phyloP scores from a whole-genome alignment of 768 basidiomycete genomes.

The Pholiota molesta region DNA sequence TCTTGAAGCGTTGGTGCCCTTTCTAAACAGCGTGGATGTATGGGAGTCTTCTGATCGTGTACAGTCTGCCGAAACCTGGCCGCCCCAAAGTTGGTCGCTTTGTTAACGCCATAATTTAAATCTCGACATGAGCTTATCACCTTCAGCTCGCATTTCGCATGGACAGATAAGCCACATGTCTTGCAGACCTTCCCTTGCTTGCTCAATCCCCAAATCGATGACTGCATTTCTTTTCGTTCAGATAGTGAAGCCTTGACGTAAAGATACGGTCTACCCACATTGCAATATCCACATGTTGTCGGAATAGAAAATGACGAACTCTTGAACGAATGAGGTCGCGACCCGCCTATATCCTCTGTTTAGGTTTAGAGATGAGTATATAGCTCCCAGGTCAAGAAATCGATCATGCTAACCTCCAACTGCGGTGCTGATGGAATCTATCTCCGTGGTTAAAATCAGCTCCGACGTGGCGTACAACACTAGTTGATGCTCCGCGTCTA shows the following conservation, averaged over 20 bases:
- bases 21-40: conserved; percentile 27
- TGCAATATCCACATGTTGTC: conserved; percentile 80
- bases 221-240: conserved; percentile 39
- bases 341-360: conserved; percentile 73
- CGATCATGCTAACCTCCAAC: conserved; percentile 57
- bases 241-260: conserved; percentile 1
- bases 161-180: conserved; percentile 76
- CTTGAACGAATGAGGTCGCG: conserved; percentile 79
- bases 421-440: conserved; percentile 58
- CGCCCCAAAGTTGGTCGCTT: conserved; percentile 4
- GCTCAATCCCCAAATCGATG: conserved; percentile 85
- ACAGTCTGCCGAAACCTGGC: conserved; percentile 78
- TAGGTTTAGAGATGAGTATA: conserved; percentile 12
- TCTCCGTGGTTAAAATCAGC: conserved; percentile 63
- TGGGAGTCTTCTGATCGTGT: conserved; percentile 33
- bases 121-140: conserved; percentile 34
- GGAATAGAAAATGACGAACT: conserved; percentile 86
- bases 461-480: conserved; percentile 57
- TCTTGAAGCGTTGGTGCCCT: conserved; percentile 26
- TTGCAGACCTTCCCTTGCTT: conserved; percentile 89
- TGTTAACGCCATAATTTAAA: conserved; percentile 5
- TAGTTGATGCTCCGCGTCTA: conserved; percentile 66
- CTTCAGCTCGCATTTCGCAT: conserved; percentile 86
- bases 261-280: conserved; percentile 44
- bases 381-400: background rate